Evolutionary conservation across 2,329 filamentous ascomycete species (phyloP).

Genomic region (Cordyceps militaris): DNA sequence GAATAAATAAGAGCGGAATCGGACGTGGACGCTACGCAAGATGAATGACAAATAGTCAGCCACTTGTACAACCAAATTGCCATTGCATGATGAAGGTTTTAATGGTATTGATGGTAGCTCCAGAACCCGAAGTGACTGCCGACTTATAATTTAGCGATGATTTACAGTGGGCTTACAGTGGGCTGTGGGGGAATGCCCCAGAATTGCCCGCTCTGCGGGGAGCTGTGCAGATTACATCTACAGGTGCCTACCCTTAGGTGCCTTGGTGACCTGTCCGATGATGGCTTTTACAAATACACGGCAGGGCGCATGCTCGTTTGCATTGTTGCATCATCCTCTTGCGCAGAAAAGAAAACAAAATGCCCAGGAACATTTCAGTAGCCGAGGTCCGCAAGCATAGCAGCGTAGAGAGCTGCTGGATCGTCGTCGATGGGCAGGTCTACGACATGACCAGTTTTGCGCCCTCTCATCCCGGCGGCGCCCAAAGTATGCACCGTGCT

Average conservation of each 20-base stretch:
- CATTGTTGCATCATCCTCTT: not conserved
- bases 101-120: too few species aligned
- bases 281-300: too few species aligned
- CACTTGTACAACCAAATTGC: not conserved
- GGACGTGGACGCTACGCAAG: too few species aligned
- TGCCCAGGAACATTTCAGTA: slow-evolving; percentile 26
- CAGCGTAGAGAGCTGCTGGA: slow-evolving; percentile 48
- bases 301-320: not conserved
- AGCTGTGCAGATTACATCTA: not conserved
- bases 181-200: not conserved
- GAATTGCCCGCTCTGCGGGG: not conserved
- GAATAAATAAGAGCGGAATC: not conserved
- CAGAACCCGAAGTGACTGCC: not conserved
- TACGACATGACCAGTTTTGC: slow-evolving; percentile 43
- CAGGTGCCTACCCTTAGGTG: not conserved
- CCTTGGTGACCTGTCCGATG: too few species aligned
- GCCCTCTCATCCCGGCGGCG: slow-evolving; percentile 19
- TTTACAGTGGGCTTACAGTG: too few species aligned
- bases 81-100: too few species aligned
- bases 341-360: not conserved
- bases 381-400: slow-evolving; percentile 41
- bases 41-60: too few species aligned
- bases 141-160: too few species aligned
- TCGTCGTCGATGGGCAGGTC: slow-evolving; percentile 59
- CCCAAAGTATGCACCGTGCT: slow-evolving; percentile 12